Evolutionary conservation across 208 protist genomes (phyloP), one percentile per base, ranked within the genome.

Genomic region (Crithidia brevicula): DNA sequence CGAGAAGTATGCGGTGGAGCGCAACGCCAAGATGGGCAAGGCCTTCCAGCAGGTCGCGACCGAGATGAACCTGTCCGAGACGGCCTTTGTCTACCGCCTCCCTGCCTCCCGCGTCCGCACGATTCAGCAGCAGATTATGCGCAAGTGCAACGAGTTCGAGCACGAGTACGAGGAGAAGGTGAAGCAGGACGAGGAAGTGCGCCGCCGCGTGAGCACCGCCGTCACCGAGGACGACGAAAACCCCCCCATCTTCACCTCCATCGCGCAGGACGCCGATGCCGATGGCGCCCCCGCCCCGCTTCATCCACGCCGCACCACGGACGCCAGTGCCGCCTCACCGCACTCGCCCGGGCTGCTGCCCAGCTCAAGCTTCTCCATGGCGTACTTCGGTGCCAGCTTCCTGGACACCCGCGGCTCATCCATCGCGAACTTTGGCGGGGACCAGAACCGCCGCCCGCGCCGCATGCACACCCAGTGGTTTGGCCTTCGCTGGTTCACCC

Each of bases 401-500:
- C 56, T 87, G 22, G 64, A 79, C 33, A 57, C 64, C 20, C 81
- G 77, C 62, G 51, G 61, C 36, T 69, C 69, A 10, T 68, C 70
- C 18, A 74, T 74, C 23, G 46, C 54, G 22, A 65, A 52, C 61
- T 49, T 52, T 30, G 43, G 47, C 40, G 38, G 65, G 3, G 72
- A 74, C 60, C 9, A 33, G 60, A 59, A 27, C 73, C 70, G 74
- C 59, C 69, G 71, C 22, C 67, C 77, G 42, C 81, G 81, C 64
- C 81, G 81, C 54, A 61, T 82, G 72, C 74, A 89, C 69, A 72
- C 78, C 38, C 79, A 91, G 82, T 91, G 80, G 79, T 91, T 88
- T 62, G 85, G 85, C 42, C 75, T 95, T 4, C 83, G 89, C 46
- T 93, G 86, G 89, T 89, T 95, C 61, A 92, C 84, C 6, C 86